Percentiles rank a stretch among this genome's conserved stretches.
These are phyloP conservation scores for Aschersonia sp. DNA, from an alignment of 2,329 filamentous ascomycete species.

Conservation along the genomic window DNA sequence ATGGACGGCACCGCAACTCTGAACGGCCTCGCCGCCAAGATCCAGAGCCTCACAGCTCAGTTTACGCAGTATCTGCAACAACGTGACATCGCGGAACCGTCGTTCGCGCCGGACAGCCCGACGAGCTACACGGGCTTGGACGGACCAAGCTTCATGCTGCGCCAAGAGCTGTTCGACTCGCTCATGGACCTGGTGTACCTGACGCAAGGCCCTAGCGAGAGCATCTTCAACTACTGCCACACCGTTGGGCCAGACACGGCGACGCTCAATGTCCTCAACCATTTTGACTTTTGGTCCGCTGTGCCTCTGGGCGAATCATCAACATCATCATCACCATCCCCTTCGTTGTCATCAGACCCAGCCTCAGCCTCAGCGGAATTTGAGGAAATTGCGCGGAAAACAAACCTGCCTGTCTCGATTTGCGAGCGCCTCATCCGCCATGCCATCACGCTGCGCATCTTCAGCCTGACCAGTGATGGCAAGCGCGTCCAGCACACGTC, in stretches of 20 bases:
- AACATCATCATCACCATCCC: no score
- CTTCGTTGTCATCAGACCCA: no score
- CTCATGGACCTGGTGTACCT: slow-evolving; percentile 31
- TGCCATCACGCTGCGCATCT: neutral
- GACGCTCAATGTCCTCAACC: slow-evolving; percentile 30
- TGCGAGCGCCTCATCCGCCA: neutral
- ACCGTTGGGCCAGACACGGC: slow-evolving; percentile 27
- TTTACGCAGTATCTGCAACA: slow-evolving; percentile 25
- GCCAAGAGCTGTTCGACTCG: slow-evolving; percentile 28
- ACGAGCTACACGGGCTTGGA: slow-evolving; percentile 24
- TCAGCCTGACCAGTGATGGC: neutral
- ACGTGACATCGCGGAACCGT: slow-evolving; percentile 25
- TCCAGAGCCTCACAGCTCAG: slow-evolving; percentile 25
- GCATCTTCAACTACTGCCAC: slow-evolving; percentile 29
- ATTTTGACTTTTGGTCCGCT: slow-evolving; percentile 36
- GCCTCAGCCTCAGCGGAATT: slow-evolving; percentile 18
- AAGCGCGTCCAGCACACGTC: slow-evolving; percentile 2
- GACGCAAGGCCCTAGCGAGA: slow-evolving; percentile 32
- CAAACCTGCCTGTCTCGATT: slow-evolving; percentile 1
- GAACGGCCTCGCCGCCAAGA: slow-evolving; percentile 26
- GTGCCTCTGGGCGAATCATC: slow-evolving; percentile 29
- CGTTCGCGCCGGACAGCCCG: slow-evolving; percentile 27
- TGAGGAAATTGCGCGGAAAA: slow-evolving; percentile 21
- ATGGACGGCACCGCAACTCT: slow-evolving; percentile 14
- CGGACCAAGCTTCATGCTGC: slow-evolving; percentile 25